These are phyloP conservation scores for Trichopus zeylanicus DNA, from an alignment of 116 monocot genomes.

Conservation along the genomic window DNA sequence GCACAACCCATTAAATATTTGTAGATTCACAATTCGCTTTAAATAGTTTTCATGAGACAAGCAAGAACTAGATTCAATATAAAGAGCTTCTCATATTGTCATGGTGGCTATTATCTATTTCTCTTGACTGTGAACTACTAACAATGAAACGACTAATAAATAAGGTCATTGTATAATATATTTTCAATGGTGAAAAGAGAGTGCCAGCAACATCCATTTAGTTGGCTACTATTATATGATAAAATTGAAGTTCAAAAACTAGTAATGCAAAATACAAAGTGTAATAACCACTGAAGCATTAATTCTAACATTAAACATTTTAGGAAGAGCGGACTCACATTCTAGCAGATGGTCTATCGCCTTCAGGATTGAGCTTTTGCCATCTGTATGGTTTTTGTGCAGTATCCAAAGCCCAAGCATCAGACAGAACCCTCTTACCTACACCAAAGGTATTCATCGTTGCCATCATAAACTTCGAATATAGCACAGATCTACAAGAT, in stretches of 20 bases:
- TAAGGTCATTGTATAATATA: too few relatives aligned
- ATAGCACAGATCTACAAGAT: too few relatives aligned
- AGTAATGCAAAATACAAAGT: background rate
- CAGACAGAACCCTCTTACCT: conserved; percentile 86
- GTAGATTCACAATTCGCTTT: background rate
- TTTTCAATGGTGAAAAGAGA: too few relatives aligned
- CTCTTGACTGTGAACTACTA: too few relatives aligned
- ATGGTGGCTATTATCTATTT: background rate
- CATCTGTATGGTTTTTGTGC: conserved; percentile 96
- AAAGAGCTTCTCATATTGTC: background rate
- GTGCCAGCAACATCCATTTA: too few relatives aligned
- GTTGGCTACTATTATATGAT: too few relatives aligned
- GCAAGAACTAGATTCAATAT: background rate
- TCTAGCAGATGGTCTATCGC: conserved; percentile 86
- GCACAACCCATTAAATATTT: too few relatives aligned
- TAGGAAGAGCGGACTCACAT: conserved; percentile 44
- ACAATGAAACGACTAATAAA: too few relatives aligned
- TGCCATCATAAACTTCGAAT: background rate
- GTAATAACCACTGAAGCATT: background rate
- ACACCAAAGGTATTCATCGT: conserved; percentile 11
- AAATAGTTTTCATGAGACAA: background rate
- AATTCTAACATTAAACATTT: background rate
- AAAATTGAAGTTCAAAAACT: too few relatives aligned
- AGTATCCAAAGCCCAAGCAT: conserved; percentile 96
- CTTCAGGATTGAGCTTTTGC: conserved; percentile 95